Conservation (phyloP, 1,284 basidiomycete genomes). For the Phellopilus nigrolimitatus region DNA sequence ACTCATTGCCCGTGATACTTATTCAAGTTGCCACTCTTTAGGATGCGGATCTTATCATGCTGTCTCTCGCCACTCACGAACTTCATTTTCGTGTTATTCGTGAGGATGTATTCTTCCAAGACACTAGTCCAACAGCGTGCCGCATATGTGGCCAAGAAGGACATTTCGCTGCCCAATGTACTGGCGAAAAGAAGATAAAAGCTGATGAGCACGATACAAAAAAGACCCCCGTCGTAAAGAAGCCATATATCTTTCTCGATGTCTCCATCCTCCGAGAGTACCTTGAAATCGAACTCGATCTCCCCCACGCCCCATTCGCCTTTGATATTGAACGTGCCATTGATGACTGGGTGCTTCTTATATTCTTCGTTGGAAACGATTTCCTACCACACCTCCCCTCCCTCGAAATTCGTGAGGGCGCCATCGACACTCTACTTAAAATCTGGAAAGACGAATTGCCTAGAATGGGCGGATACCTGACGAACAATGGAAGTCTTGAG, state of each 20-base stretch:
- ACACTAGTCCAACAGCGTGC: conserved; percentile 72
- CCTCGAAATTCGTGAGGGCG: conserved; percentile 98
- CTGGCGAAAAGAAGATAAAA: conserved; percentile 52
- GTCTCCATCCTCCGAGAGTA: conserved; percentile 95
- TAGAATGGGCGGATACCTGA: conserved; percentile 95
- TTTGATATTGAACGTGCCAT: conserved; percentile 96
- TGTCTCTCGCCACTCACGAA: conserved; percentile 96
- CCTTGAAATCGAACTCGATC: conserved; percentile 90
- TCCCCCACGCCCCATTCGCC: conserved; percentile 75
- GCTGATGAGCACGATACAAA: conserved; percentile 49
- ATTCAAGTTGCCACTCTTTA: conserved; percentile 29
- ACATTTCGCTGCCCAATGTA: conserved; percentile 93
- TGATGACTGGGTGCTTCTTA: conserved; percentile 99
- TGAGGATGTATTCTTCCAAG: conserved; percentile 95
- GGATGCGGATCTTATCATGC: conserved; percentile 99
- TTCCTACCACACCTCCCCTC: conserved; percentile 98
- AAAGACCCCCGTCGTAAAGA: conserved; percentile 73
- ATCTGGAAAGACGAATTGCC: conserved; percentile 95
- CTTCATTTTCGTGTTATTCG: conserved; percentile 96
- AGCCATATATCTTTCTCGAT: conserved; percentile 99
- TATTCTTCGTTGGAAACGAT: conserved; percentile 99
- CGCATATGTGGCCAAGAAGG: conserved; percentile 92
- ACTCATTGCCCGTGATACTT: conserved; percentile 13
- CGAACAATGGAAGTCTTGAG: conserved; percentile 90
- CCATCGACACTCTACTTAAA: conserved; percentile 92